Base-by-base conservation (phyloP, 352 stramenopile genomes). In the Phytophthora citrophthora region DNA sequence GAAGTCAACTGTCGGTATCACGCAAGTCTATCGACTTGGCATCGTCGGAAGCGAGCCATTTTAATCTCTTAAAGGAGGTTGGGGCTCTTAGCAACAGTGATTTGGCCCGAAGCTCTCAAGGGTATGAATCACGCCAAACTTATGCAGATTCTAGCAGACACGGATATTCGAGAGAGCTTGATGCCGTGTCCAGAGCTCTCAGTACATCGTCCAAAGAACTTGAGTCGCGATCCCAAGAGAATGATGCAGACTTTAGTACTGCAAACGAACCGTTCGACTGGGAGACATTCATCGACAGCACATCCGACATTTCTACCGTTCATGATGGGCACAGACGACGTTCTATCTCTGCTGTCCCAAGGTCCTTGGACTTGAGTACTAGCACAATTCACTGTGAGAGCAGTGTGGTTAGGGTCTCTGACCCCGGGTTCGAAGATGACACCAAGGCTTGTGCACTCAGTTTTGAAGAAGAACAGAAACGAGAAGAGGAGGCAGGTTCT, bases 281-380 rank as follows among this genome's bases (percentile, higher is more conserved):
- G 80, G 77, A 89, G 36, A 77, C 74, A 15, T 89, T 89, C 69
- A 77, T 89, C n/a, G 72, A 82, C 32, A 88, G 70, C 27, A 54
- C 69, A n/a, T 83, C 75, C 1, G 75, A 83, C 10, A 62, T 71
- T 39, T 81, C 72, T 11, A 51, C 48, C 3, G 34, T 69, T 2
- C 50, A 70, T 44, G 56, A 68, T 41, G 68, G 78, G 44, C 44
- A 54, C 23, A 53, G 60, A 27, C 53, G 40, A 23, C 49, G 11
- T 44, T 64, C 47, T 8, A 6, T 31, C 26, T 61, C 47, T 40
- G 34, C 69, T 41, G 41, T 39, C 29, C 29, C 32, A 16, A 70
- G 26, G 26, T 36, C 43, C 3, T 54, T 70, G 13, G 23, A 73
- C 44, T 54, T 72, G 6, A 68, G 56, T 48, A 67, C 55, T 26